A percentile compares a stretch with the other conserved stretches of the same genome.
These are phyloP conservation scores for Cladosporium oxysporum DNA, from an alignment of 2,329 filamentous ascomycete genomes.

Conservation along the genomic window DNA sequence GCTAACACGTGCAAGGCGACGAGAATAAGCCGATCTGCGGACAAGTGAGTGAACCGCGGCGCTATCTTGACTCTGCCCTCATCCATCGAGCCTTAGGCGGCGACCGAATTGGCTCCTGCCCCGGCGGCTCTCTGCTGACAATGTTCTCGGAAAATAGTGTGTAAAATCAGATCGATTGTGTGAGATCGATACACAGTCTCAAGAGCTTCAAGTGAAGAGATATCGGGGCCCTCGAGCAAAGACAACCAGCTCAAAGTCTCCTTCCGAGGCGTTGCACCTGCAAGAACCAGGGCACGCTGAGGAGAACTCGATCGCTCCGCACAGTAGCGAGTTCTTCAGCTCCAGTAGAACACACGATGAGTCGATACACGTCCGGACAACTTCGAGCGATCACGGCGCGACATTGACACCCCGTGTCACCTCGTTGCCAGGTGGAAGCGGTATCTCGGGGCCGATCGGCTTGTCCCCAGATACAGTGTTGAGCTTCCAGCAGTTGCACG, in stretches of 20 bases:
- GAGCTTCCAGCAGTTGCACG: slow-evolving; percentile 9
- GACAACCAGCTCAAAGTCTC: slow-evolving; percentile 1
- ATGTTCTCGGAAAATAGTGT: slow-evolving; percentile 7
- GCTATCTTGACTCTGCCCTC: neutral
- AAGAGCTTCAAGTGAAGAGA: slow-evolving; percentile 10
- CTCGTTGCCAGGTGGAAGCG: neutral
- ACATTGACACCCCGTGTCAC: neutral
- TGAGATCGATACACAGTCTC: slow-evolving; percentile 11
- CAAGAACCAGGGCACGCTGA: slow-evolving; percentile 4
- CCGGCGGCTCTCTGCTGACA: slow-evolving; percentile 7
- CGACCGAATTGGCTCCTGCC: neutral
- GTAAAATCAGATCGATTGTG: slow-evolving; percentile 8
- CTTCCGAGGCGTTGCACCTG: neutral
- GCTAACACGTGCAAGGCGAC: slow-evolving; percentile 9
- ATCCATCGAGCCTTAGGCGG: neutral
- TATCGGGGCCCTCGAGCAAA: neutral
- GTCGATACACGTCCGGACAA: neutral
- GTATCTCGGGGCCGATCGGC: slow-evolving; percentile 2
- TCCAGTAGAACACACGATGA: neutral
- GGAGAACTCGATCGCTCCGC: slow-evolving; percentile 1
- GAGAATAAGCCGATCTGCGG: slow-evolving; percentile 9
- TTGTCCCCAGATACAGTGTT: slow-evolving; percentile 3
- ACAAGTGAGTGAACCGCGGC: slow-evolving; percentile 5
- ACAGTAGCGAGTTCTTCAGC: slow-evolving; percentile 1
- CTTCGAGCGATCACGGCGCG: slow-evolving; percentile 1